Base-by-base conservation (phyloP, 1,284 basidiomycete genomes). In the Thecaphora thlaspeos region DNA sequence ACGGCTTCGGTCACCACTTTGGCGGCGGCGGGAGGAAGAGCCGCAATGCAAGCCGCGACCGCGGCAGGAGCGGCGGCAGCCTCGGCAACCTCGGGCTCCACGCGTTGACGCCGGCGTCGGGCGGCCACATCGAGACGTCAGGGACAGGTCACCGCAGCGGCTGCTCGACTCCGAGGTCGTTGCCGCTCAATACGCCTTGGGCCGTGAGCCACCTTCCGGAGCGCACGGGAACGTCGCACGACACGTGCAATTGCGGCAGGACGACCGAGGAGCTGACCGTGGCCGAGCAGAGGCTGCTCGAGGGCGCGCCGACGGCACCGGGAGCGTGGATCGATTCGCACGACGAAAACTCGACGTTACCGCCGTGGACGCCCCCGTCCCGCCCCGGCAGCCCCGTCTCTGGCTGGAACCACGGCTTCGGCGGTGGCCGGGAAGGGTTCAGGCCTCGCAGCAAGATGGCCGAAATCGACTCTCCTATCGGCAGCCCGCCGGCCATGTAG, bases 281-380 rank as follows among this genome's bases (percentile, higher is more conserved):
- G 43, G 71, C 73, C 24, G 74, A 76, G 43, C 60, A 68, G 41
- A 50, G 73, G 1, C 38, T 76, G 41, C 46, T 75, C 7, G 72
- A 73, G 38, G 74, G 74, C 10, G 73, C 61, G 2, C 71, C 74
- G 14, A 76, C 74, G 1, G 74, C 74, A 1, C 74, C 74, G 0
- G 74, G 74, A 7, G 65, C 66, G 1, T 75, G 66, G 60, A 52
- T 68, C 22, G 68, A 73, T 28, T 53, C 57, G 10, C 58, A 52
- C 30, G 52, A 62, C 36, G 51, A 45, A 2, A 61, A 54, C 19
- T 55, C 61, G 4, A 49, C 48, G 2, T 69, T 64, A 7, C 73
- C 73, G 24, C 70, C 73, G 3, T 76, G 73, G 73, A 72, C 68
- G n/a, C 68, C 64, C 4, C 63, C 68, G 4, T 69, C 68, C 36